These are phyloP conservation scores for Chrysoporthe deuterocubensis DNA, from an alignment of 2,329 filamentous ascomycete species.

Conservation along the genomic window DNA sequence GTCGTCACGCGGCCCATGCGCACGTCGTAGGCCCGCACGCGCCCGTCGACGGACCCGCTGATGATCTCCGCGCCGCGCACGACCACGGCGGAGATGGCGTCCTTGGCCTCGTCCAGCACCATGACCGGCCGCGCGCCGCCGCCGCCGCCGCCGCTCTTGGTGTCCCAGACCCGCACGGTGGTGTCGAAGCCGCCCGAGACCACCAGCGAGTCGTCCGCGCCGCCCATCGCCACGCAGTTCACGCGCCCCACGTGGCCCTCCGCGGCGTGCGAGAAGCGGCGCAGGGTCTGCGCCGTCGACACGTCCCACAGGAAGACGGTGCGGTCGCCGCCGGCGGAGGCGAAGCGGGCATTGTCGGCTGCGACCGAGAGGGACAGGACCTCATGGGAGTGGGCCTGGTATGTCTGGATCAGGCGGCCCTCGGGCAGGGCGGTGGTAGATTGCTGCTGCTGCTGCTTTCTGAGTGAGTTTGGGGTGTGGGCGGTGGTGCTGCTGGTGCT, in stretches of 20 bases:
- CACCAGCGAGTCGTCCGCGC: conserved; percentile 73
- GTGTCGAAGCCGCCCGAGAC: conserved; percentile 77
- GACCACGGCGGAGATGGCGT: conserved; percentile 62
- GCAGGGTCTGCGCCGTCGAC: conserved; percentile 73
- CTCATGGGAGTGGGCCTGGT: conserved; percentile 88
- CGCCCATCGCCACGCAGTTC: conserved; percentile 79
- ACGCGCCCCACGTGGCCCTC: conserved; percentile 73
- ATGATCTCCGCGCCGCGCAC: conserved; percentile 63
- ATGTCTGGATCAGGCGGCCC: conserved; percentile 79
- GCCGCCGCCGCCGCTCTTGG: conserved; percentile 46
- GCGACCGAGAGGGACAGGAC: conserved; percentile 80
- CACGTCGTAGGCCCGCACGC: conserved; percentile 81
- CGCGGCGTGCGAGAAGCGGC: conserved; percentile 65
- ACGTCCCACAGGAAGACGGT: conserved; percentile 96
- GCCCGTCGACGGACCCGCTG: conserved; percentile 81
- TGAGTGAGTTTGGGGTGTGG: conserved; percentile 36
- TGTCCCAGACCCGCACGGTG: conserved; percentile 77
- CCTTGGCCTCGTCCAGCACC: conserved; percentile 72
- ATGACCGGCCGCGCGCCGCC: conserved; percentile 67
- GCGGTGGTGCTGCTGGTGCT: conserved; percentile 41
- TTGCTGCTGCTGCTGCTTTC: conserved; percentile 41
- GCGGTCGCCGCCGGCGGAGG: conserved; percentile 87
- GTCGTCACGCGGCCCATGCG: conserved; percentile 71
- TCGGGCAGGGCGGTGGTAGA: conserved; percentile 43
- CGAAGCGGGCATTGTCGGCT: conserved; percentile 80